phyloP scores from a whole-genome alignment of 2,329 filamentous ascomycete genomes.

The Colletotrichum lentis region DNA sequence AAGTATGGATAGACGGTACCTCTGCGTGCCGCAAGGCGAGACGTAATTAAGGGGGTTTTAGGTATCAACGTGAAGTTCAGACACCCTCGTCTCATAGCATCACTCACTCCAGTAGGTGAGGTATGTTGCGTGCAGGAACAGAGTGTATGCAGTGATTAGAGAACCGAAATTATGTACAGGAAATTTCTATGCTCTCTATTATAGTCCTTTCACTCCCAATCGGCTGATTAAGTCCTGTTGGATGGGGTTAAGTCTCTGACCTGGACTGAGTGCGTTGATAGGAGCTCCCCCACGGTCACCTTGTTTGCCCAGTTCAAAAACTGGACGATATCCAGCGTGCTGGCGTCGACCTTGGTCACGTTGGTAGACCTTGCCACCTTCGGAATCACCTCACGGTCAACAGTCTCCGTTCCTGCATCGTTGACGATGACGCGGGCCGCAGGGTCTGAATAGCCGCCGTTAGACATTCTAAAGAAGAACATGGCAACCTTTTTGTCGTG shows the following conservation, averaged over 20 bases:
- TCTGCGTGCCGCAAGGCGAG: slow-evolving; percentile 15
- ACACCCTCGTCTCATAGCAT: slow-evolving; percentile 25
- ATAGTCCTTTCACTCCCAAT: slow-evolving; percentile 15
- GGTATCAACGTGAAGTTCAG: slow-evolving; percentile 18
- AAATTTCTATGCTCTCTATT: slow-evolving; percentile 13
- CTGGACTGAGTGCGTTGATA: slow-evolving; percentile 16
- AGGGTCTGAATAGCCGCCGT: slow-evolving; percentile 16
- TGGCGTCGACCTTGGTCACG: slow-evolving; percentile 15
- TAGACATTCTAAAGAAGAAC: slow-evolving; percentile 18
- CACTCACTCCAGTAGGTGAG: slow-evolving; percentile 23
- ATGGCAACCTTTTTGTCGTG: slow-evolving; percentile 6
- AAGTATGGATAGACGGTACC: slow-evolving; percentile 16
- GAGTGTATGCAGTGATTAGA: slow-evolving; percentile 8
- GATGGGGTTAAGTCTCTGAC: slow-evolving; percentile 12
- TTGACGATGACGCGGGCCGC: slow-evolving; percentile 9
- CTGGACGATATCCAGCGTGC: slow-evolving; percentile 8
- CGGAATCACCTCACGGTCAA: slow-evolving; percentile 1
- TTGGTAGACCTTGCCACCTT: slow-evolving; percentile 15
- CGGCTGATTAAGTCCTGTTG: slow-evolving; percentile 12
- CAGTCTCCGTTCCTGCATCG: slow-evolving; percentile 6
- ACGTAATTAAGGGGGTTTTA: slow-evolving; percentile 20
- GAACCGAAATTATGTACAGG: slow-evolving; percentile 4
- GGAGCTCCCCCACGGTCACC: slow-evolving; percentile 20
- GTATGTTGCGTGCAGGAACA: slow-evolving; percentile 20
- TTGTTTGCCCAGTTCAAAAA: slow-evolving; percentile 23